Evolutionary conservation across 2,329 filamentous ascomycete species (phyloP), one percentile per base, ranked within the genome.

Genomic region (Diaporthe capsici): DNA sequence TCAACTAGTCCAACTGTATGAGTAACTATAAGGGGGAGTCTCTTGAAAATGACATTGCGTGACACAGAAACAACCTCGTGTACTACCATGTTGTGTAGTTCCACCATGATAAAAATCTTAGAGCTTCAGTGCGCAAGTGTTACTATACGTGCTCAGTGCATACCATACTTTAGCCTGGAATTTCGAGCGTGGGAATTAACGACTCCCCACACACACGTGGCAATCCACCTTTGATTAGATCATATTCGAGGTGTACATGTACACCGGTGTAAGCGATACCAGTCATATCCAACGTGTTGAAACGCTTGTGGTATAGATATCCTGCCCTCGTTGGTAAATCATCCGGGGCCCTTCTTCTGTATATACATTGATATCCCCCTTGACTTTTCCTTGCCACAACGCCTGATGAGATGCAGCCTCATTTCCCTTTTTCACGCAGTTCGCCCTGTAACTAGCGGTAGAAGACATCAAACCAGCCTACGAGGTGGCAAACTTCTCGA

Each of bases 401-500:
- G 63, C 63, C 63, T 39, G 22, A 51, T 53, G 47, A 68, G 28
- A 68, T 68, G 63, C 63, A 68, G 8, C 13, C 31, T 51, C 63
- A 47, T 7, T n/a, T 31, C 51, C 20, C 13, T 4, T n/a, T 22
- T 67, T 51, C 31, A 25, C 47, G 5, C 3, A 68, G 15, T 8
- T 47, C 47, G 28, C 15, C 13, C 44, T 25, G 47, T 39, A 39
- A 34, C 20, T 28, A 67, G 20, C 17, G 4, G 28, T 22, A 49
- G 37, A 20, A 20, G n/a, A 9, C 9, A n/a, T 1, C n/a, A 6
- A 6, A 5, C 44, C 44, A 34, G 6, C 42, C 63, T 68, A 68
- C 13, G 47, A 68, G 22, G 42, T 84, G 34, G 90, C 89, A 82
- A 91, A 92, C 0, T 83, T 81, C 15, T 85, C 81, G 71, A 95